Evolutionary conservation across 2,329 filamentous ascomycete genomes (phyloP), one percentile per base, ranked within the genome.

Genomic region (Cladosporium sp.): DNA sequence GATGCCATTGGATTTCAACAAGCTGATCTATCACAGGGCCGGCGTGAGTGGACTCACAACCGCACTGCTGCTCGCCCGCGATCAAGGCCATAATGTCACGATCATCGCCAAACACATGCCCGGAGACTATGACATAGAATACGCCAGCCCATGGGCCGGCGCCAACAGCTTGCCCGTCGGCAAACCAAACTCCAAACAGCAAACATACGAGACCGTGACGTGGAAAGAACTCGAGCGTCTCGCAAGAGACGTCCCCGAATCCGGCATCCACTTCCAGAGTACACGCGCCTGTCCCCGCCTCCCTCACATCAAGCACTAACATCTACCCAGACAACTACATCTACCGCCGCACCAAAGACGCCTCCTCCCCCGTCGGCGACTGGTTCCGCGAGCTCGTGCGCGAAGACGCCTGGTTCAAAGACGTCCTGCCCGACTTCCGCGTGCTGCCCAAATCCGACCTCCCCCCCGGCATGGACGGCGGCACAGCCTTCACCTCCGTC

Each of bases 81-180:
- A 82, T 60, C 68, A 72, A 4, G 63, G 70, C 9, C 77, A 84
- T 59, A 73, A 74, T 22, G 71, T 95, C 58, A 90, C 87, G 0
- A 75, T 95, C 34, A 75, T 89, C 32, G 86, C 89, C 4, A 95
- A 92, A 65, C 87, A 95, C 67, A 93, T 95, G 86, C 91, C 91
- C 0, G 91, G 91, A 34, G 91, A 96, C 73, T 93, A 92, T 69
- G 87, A 92, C 59, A 85, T 91, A 60, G 86, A 95, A 74, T 96
- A 95, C 68, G 85, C 88, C 0, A 95, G 88, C 5, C 89, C 89
- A 1, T 95, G 88, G 86, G 89, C 89, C 3, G 89, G 89, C 11
- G 89, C 89, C 56, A 92, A 93, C 65, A 84, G 83, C 63, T 68
- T 86, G 55, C 89, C 86, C 14, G 49, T 52, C 22, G 49, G 58